These are phyloP conservation scores for Pseudogymnoascus sp. DNA, from an alignment of 2,329 filamentous ascomycete genomes.

Conservation along the genomic window DNA sequence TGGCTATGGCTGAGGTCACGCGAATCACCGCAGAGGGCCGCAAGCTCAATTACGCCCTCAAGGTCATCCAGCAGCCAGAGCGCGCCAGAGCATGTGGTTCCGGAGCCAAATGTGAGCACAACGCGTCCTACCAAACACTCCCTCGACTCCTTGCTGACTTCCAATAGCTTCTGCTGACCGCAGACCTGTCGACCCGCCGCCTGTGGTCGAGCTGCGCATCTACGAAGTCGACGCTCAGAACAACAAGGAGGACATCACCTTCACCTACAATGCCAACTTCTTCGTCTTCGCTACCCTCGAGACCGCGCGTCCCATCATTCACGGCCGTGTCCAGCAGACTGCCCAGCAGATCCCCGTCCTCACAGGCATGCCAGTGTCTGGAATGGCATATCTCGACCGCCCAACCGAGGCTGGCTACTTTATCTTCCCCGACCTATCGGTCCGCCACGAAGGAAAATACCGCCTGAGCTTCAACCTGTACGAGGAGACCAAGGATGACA, in stretches of 20 bases:
- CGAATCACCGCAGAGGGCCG: constrained; percentile 64
- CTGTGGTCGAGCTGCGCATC: constrained; percentile 84
- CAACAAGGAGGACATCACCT: constrained; percentile 61
- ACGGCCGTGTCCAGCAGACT: constrained; percentile 64
- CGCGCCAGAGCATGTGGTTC: constrained; percentile 91
- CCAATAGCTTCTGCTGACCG: constrained; percentile 69
- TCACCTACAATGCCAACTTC: constrained; percentile 92
- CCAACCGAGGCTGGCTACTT: constrained; percentile 80
- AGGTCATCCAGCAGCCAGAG: constrained; percentile 88
- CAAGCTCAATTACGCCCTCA: constrained; percentile 70
- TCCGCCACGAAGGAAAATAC: constrained; percentile 91
- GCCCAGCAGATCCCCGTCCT: constrained; percentile 72
- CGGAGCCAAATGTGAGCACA: constrained; percentile 76
- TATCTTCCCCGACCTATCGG: constrained; percentile 92
- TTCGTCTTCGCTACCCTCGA: constrained; percentile 93
- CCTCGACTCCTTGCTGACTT: constrained; percentile 22
- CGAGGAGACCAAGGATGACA: constrained; percentile 80
- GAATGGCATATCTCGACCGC: constrained; percentile 91
- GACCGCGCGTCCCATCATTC: constrained; percentile 72
- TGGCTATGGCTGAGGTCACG: constrained; percentile 5
- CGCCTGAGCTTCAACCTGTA: constrained; percentile 87
- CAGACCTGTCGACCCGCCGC: constrained; percentile 86
- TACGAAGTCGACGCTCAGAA: constrained; percentile 55
- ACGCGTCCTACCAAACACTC: constrained; percentile 18
- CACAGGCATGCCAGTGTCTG: constrained; percentile 88